A percentile compares a stretch with the other conserved stretches of the same genome.
Conservation (phyloP, 192 early-diverging fungal species). For the Irineochytrium annulatum region DNA sequence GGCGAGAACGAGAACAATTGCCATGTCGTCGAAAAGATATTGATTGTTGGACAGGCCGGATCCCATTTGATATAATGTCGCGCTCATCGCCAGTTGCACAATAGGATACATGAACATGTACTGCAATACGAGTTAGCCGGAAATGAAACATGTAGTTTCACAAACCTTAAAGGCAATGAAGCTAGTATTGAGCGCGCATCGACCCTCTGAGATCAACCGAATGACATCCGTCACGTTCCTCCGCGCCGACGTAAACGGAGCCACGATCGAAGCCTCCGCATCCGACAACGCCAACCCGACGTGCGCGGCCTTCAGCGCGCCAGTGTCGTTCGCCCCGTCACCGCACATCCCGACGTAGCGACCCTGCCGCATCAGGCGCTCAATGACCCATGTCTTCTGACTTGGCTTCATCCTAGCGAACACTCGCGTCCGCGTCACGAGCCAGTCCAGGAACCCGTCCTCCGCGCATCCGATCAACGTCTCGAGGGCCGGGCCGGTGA, state of each 20-base stretch:
- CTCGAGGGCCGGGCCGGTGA: conserved; percentile 69
- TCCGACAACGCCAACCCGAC: conserved; percentile 79
- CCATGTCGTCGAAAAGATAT: conserved; percentile 49
- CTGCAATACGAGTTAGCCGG: conserved; percentile 2
- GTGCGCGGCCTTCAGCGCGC: conserved; percentile 79
- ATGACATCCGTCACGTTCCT: conserved; percentile 52
- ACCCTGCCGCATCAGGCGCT: conserved; percentile 66
- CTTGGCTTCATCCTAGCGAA: conserved; percentile 77
- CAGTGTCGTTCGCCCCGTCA: conserved; percentile 82
- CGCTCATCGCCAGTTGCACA: conserved; percentile 37
- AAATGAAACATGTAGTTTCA: background rate
- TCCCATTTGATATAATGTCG: conserved; percentile 37
- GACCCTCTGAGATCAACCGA: conserved; percentile 66
- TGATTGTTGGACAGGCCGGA: conserved; percentile 47
- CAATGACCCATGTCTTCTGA: conserved; percentile 69
- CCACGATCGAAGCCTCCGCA: conserved; percentile 80
- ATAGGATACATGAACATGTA: conserved; percentile 54
- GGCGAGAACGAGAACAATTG: conserved; percentile 35
- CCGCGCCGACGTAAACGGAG: conserved; percentile 72
- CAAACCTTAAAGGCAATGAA: conserved; percentile 71
- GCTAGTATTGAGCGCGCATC: conserved; percentile 71
- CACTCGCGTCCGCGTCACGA: conserved; percentile 59
- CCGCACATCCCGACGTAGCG: conserved; percentile 82
- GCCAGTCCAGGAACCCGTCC: conserved; percentile 34
- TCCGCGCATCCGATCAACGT: conserved; percentile 33